Conservation (phyloP, 306 rosid species). For the Prunus campanulata region DNA sequence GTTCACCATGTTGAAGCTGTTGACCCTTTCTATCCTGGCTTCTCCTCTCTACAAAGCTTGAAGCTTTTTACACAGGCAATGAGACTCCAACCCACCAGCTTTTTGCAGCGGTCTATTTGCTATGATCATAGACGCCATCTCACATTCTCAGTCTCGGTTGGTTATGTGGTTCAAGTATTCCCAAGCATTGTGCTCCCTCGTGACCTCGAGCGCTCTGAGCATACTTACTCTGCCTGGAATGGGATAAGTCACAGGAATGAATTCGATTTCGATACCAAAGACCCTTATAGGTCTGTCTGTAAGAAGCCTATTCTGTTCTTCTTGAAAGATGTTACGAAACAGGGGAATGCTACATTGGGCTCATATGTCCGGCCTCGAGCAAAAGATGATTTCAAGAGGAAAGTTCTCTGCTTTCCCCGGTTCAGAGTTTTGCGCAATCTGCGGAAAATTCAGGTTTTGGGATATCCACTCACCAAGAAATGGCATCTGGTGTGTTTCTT, state of each 20-base stretch:
- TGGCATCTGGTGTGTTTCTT: slow-evolving; percentile 67
- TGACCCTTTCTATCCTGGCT: slow-evolving; percentile 67
- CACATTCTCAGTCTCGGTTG: slow-evolving; percentile 63
- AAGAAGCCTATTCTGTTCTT: slow-evolving; percentile 61
- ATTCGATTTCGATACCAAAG: slow-evolving; percentile 73
- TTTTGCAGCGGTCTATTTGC: slow-evolving; percentile 72
- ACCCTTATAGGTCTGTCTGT: slow-evolving; percentile 59
- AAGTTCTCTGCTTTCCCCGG: slow-evolving; percentile 60
- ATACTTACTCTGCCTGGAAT: slow-evolving; percentile 80
- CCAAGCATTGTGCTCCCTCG: slow-evolving; percentile 58
- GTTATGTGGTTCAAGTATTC: slow-evolving; percentile 68
- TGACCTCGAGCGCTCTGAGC: slow-evolving; percentile 75
- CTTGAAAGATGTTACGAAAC: slow-evolving; percentile 45
- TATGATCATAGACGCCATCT: slow-evolving; percentile 46
- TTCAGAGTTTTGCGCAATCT: slow-evolving; percentile 42
- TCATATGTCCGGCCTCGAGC: slow-evolving; percentile 47
- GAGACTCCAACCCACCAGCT: slow-evolving; percentile 55
- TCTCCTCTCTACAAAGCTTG: slow-evolving; percentile 60
- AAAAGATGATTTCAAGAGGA: slow-evolving; percentile 55
- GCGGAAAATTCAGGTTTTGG: slow-evolving; percentile 45
- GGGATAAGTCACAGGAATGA: slow-evolving; percentile 50
- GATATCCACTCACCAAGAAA: slow-evolving; percentile 52
- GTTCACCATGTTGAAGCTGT: slow-evolving; percentile 79
- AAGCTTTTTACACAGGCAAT: slow-evolving; percentile 67
- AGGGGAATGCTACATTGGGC: slow-evolving; percentile 55